Evolutionary conservation across 2,329 filamentous ascomycete species (phyloP), one percentile per base, ranked within the genome.

Genomic region (Zarea fungicola): DNA sequence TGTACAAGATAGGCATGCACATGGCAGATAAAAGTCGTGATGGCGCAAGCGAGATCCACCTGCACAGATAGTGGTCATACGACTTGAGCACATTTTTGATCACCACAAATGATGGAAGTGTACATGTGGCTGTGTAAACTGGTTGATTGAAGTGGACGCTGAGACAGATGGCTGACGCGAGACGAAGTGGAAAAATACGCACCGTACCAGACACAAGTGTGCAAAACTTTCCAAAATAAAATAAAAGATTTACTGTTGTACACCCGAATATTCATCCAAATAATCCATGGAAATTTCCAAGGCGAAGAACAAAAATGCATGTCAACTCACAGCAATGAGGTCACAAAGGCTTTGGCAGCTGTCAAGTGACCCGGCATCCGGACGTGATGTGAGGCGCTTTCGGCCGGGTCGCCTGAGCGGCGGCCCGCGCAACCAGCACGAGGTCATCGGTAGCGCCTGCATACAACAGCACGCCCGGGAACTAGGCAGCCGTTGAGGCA

Each of bases 321-420:
- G 14, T 21, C 9, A n/a, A 8, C 35, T 9, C 25, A n/a, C n/a
- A 35, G 16, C 3, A 8, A 42, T 29, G 37, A 48, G 37, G 46
- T 42, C 29, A 42, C 37, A 6, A 6, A 36, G 10, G 13, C 11
- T 21, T 21, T 16, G 16, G 18, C 5, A 7, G 11, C 42, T 37
- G 46, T 49, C 46, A 49, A 49, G 11, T 49, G 46, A 49, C 46
- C 31, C 13, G 29, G 25, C 7, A 18, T 31, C 31, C 23, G 19
- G 39, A 9, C n/a, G n/a, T n/a, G 31, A 8, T 11, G 10, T n/a
- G 31, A n/a, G 6, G 31, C 31, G 31, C 25, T 42, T 32, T 36
- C 39, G 39, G 39, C 39, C 39, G 39, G 39, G 46, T 49, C 46
- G 46, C 46, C 23, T 49, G 46, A 48, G 46, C 31, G 39, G 46